These are phyloP conservation scores for Moringa oleifera DNA, from an alignment of 345 rosid genomes.

Conservation along the genomic window DNA sequence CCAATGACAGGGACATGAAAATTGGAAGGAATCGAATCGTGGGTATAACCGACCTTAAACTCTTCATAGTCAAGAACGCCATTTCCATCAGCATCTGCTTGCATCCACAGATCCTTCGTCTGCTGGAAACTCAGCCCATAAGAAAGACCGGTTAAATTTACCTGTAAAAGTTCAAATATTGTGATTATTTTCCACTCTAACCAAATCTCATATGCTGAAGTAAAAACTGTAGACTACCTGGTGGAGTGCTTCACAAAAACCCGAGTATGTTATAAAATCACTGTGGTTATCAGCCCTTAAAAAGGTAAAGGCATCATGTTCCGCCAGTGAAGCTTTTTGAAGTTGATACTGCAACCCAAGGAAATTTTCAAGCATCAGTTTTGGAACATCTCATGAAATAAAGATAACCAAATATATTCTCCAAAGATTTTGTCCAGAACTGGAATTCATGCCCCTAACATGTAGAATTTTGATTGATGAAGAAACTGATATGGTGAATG, in stretches of 20 bases:
- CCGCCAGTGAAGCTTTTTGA: conserved; percentile 49
- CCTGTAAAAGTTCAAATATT: conserved; percentile 26
- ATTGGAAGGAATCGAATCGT: neutral
- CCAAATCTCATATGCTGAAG: neutral
- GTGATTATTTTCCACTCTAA: conserved; percentile 10
- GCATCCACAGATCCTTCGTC: conserved; percentile 54
- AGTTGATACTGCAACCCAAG: conserved; percentile 49
- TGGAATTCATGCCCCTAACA: neutral
- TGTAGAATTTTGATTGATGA: neutral
- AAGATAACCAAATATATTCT: neutral
- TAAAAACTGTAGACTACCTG: conserved; percentile 31
- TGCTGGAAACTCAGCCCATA: conserved; percentile 58
- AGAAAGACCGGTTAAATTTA: conserved; percentile 51
- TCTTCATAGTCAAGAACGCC: conserved; percentile 58
- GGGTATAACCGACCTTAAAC: conserved; percentile 40
- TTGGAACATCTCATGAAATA: conserved; percentile 1
- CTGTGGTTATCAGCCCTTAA: conserved; percentile 44
- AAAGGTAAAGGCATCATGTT: conserved; percentile 53
- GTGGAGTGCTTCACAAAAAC: conserved; percentile 59
- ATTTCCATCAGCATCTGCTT: conserved; percentile 54
- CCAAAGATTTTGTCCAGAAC: neutral
- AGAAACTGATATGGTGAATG: neutral
- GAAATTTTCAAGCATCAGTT: conserved; percentile 12
- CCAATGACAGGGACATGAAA: neutral
- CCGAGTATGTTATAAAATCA: conserved; percentile 46